These are phyloP conservation scores for Betula pendula DNA, from an alignment of 306 rosid species.

Conservation along the genomic window DNA sequence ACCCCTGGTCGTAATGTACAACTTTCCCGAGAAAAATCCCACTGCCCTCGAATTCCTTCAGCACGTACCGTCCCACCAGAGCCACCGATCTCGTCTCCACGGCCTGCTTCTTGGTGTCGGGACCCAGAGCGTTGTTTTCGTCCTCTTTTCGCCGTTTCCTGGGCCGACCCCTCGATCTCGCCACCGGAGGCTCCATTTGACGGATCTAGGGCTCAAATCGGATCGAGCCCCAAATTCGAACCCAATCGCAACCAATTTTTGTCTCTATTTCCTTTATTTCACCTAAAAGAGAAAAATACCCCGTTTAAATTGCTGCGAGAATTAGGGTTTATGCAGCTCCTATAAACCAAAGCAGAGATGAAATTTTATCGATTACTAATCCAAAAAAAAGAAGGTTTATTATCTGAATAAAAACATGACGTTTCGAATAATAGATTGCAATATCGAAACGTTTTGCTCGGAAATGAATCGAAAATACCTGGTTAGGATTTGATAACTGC, in stretches of 20 bases:
- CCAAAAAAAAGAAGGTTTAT: not conserved
- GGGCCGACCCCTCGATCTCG: constrained; percentile 87
- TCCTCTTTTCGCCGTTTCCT: constrained; percentile 65
- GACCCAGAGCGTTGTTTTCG: constrained; percentile 34
- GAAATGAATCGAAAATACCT: constrained; percentile 8
- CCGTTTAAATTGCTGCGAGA: constrained; percentile 20
- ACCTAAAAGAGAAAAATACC: not conserved
- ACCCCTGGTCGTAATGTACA: constrained; percentile 57
- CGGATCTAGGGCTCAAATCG: constrained; percentile 4
- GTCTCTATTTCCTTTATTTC: not conserved
- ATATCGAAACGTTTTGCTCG: not conserved
- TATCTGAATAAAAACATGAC: not conserved
- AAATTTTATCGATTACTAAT: not conserved
- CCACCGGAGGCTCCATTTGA: constrained; percentile 66
- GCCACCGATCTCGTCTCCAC: constrained; percentile 44
- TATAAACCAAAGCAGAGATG: constrained; percentile 6
- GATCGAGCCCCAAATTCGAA: constrained; percentile 22
- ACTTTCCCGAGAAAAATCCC: constrained; percentile 79
- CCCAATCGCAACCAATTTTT: constrained; percentile 17
- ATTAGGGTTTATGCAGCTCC: constrained; percentile 43
- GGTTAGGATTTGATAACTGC: constrained; percentile 39
- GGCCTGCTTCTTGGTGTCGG: constrained; percentile 47
- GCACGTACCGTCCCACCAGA: constrained; percentile 61
- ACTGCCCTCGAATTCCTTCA: constrained; percentile 62
- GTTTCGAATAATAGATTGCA: not conserved